Evolutionary conservation across 2,329 filamentous ascomycete genomes (phyloP).

Genomic region (Didymella exigua): DNA sequence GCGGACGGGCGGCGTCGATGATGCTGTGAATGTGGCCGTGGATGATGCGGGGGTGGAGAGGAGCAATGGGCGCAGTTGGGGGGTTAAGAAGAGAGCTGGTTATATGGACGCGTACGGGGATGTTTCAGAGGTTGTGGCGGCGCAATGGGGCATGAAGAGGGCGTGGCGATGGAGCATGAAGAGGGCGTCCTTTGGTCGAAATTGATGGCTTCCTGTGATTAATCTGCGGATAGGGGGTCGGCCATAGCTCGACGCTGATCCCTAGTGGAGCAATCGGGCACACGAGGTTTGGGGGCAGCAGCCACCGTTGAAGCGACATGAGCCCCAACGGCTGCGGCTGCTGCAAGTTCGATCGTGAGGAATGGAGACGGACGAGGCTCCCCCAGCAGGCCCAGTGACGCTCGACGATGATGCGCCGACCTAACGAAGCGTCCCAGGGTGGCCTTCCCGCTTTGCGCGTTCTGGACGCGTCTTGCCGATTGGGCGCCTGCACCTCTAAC

Average conservation of each 20-base stretch:
- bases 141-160: conserved; percentile 37
- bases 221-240: conserved; percentile 17
- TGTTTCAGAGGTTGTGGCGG: conserved; percentile 34
- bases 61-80: conserved; percentile 2
- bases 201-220: conserved; percentile 8
- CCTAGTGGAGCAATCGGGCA: conserved; percentile 9
- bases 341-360: neutral
- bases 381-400: neutral
- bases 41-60: neutral
- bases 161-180: conserved; percentile 39
- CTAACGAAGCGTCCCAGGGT: neutral
- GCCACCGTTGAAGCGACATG: neutral
- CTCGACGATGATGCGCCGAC: neutral
- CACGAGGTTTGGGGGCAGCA: conserved; percentile 4
- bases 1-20: conserved; percentile 1
- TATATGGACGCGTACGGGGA: conserved; percentile 28
- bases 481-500: conserved; percentile 16
- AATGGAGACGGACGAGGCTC: no score
- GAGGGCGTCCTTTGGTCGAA: conserved; percentile 26
- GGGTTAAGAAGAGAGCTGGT: conserved; percentile 14
- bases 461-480: conserved; percentile 18
- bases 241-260: conserved; percentile 14
- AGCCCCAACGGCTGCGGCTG: neutral
- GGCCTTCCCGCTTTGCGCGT: conserved; percentile 3
- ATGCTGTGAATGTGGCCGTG: neutral